Evolutionary conservation across 176 grass and related monocot species (phyloP).

Genomic region (Oryza glaberrima): DNA sequence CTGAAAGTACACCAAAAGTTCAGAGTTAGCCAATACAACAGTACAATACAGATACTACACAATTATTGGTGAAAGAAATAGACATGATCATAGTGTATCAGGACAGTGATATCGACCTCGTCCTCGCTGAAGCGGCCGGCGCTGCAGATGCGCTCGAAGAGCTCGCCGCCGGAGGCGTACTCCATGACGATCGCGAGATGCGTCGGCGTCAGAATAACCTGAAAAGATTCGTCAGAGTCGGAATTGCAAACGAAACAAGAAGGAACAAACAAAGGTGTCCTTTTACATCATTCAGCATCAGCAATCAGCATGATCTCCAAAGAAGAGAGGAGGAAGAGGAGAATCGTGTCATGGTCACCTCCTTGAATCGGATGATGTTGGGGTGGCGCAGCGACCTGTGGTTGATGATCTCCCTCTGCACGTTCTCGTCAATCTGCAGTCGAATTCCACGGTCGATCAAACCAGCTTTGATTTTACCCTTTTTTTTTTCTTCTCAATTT

Average conservation of each 20-base stretch:
- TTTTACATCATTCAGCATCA: constrained; percentile 3
- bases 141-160: constrained; percentile 77
- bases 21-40: constrained; percentile 22
- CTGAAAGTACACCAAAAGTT: constrained; percentile 27
- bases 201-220: constrained; percentile 80
- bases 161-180: constrained; percentile 80
- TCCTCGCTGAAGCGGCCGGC: constrained; percentile 68
- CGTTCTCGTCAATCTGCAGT: constrained; percentile 76
- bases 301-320: neutral
- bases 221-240: constrained; percentile 62
- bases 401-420: constrained; percentile 79
- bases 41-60: neutral
- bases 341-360: constrained; percentile 40
- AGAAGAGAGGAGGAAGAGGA: neutral
- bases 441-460: neutral
- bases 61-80: neutral
- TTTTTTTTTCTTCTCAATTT: too few species aligned
- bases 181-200: constrained; percentile 87
- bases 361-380: constrained; percentile 81
- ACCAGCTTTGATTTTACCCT: neutral
- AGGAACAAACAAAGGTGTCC: neutral
- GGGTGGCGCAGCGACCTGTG: constrained; percentile 74
- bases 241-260: constrained; percentile 2
- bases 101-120: constrained; percentile 39
- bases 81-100: too few species aligned